Conservation (phyloP, 805 yeast genomes). For the Metschnikowia sp. region DNA sequence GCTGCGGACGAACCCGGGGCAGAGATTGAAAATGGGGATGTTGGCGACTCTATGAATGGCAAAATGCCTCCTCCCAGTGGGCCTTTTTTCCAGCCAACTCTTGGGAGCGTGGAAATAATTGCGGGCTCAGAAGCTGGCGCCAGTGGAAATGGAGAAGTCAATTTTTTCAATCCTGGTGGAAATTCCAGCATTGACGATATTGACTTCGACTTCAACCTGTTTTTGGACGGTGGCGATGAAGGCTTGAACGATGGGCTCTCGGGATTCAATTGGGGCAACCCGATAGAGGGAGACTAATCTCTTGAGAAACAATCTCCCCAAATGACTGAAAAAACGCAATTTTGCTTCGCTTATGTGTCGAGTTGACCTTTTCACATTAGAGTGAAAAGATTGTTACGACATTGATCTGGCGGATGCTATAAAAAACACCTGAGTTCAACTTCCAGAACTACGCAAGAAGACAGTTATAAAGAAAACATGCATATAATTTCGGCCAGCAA, state of each 20-base stretch:
- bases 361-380: no score
- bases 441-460: no score
- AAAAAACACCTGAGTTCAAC: no score
- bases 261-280: conserved; percentile 40
- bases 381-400: no score
- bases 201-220: conserved; percentile 42
- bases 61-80: conserved; percentile 26
- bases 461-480: not conserved
- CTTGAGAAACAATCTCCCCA: no score
- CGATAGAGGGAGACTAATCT: conserved; percentile 18
- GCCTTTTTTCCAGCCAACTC: conserved; percentile 18
- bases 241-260: conserved; percentile 32
- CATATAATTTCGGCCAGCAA: not conserved
- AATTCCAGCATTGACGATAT: conserved; percentile 38
- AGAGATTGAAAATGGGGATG: not conserved
- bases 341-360: no score
- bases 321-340: no score
- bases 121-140: conserved; percentile 9
- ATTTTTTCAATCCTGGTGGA: conserved; percentile 22
- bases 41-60: not conserved
- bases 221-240: conserved; percentile 33
- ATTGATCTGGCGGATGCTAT: no score
- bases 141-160: conserved; percentile 16
- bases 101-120: conserved; percentile 31
- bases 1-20: conserved; percentile 16